Percentiles rank a stretch among this genome's conserved stretches.
Evolutionary conservation across 2,329 filamentous ascomycete species (phyloP).

Genomic region (Pseudonectria buxi): DNA sequence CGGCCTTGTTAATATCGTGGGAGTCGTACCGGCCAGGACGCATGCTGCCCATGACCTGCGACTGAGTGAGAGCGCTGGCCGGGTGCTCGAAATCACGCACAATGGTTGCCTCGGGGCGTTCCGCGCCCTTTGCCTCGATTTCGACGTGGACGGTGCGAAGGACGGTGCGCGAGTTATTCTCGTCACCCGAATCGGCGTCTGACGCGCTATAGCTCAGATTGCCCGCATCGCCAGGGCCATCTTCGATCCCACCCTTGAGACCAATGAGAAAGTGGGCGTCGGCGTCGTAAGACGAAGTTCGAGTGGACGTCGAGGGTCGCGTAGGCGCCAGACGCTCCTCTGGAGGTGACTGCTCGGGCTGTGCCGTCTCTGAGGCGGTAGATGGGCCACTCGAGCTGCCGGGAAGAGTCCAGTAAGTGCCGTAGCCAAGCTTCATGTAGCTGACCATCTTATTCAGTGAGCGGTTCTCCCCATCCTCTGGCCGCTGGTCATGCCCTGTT

Average conservation of each 20-base stretch:
- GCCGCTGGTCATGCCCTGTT: conserved; percentile 12
- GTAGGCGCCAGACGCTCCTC: conserved; percentile 5
- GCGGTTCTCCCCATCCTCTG: conserved; percentile 25
- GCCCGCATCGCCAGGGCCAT: conserved; percentile 27
- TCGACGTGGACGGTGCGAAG: conserved; percentile 64
- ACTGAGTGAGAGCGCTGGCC: conserved; percentile 25
- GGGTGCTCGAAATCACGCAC: conserved; percentile 38
- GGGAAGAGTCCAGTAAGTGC: conserved; percentile 55
- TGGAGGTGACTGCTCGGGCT: conserved; percentile 8
- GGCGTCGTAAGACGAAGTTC: conserved; percentile 22
- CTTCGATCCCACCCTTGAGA: conserved; percentile 57
- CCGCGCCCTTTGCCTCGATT: conserved; percentile 38
- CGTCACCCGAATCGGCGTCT: conserved; percentile 25
- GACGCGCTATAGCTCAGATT: conserved; percentile 21
- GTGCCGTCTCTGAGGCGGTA: conserved; percentile 5
- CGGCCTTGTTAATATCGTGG: conserved; percentile 47
- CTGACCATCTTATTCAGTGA: conserved; percentile 51
- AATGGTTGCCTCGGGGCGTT: conserved; percentile 37
- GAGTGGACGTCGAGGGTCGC: conserved; percentile 8
- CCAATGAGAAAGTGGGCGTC: conserved; percentile 58
- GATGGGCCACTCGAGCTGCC: conserved; percentile 17
- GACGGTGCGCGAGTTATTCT: conserved; percentile 48
- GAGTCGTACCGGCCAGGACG: conserved; percentile 23
- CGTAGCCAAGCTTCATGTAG: conserved; percentile 61
- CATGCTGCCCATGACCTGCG: conserved; percentile 29